Conservation (phyloP, 208 protist genomes). For the Trypanosoma vivax region DNA sequence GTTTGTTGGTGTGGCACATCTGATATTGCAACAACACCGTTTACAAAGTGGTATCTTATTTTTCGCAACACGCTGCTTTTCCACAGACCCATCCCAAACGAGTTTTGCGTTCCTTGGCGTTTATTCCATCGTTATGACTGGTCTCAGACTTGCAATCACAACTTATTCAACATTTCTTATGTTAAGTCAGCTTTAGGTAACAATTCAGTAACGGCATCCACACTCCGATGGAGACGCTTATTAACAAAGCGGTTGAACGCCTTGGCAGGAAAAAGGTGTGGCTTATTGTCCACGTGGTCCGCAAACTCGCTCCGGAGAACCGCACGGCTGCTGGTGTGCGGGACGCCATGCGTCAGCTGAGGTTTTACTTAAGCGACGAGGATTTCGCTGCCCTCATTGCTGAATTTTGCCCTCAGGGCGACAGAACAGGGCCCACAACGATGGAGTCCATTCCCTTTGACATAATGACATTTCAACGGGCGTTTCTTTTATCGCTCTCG, state of each 20-base stretch:
- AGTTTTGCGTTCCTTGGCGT: too few species aligned
- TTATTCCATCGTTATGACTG: too few species aligned
- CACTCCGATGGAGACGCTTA: slow-evolving; percentile 25
- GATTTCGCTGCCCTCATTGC: slow-evolving; percentile 31
- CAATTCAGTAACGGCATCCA: too few species aligned
- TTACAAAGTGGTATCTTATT: too few species aligned
- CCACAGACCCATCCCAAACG: too few species aligned
- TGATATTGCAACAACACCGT: too few species aligned
- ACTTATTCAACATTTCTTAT: too few species aligned
- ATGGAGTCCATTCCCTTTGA: slow-evolving; percentile 19
- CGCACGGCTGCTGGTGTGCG: slow-evolving; percentile 30
- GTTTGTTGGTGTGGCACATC: too few species aligned
- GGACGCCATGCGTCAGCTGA: slow-evolving; percentile 51
- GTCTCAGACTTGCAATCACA: too few species aligned
- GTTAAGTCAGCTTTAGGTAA: too few species aligned
- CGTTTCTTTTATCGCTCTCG: slow-evolving; percentile 30
- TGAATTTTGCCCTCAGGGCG: slow-evolving; percentile 18
- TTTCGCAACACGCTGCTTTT: too few species aligned
- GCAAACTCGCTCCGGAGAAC: slow-evolving; percentile 7
- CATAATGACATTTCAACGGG: slow-evolving; percentile 25
- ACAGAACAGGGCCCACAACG: background rate
- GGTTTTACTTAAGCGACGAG: slow-evolving; percentile 62
- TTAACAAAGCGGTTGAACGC: slow-evolving; percentile 55
- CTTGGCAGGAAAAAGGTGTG: slow-evolving; percentile 64
- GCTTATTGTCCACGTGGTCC: slow-evolving; percentile 39